Base-by-base conservation (phyloP, 768 basidiomycete species). In the Lactarius evosmus region DNA sequence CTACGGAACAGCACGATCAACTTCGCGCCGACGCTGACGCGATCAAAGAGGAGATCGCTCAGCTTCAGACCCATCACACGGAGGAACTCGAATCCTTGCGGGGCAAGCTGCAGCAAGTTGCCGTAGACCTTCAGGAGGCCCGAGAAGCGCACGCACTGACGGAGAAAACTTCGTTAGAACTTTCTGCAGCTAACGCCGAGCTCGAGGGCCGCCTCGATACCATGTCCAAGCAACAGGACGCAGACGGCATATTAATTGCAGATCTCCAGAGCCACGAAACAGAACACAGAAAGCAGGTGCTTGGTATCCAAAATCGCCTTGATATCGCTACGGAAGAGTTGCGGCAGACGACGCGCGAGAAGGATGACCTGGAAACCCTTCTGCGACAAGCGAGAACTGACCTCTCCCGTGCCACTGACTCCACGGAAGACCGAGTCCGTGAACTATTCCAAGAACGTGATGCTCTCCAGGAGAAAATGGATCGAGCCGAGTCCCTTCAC, bases 101-200 rank as follows among this genome's bases (percentile, higher is more conserved):
- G 33, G 67, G 63, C 36, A 69, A 62, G 25, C 56, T 72, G 25
- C 64, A 65, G 6, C 63, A 62, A 9, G 60, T 67, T 7, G 68
- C 65, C 27, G 56, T 60, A 11, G 67, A 70, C 56, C 51, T 72
- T 29, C 60, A 68, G 51, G 63, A 68, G 29, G 61, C 63, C 29
- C 63, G 58, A 3, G 56, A 60, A 54, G 60, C 68, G 9, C 55
- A 60, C 54, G 66, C 56, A 9, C 49, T 32, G 22, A 70, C 78
- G 46, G 74, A 83, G 27, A 74, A 79, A 29, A 69, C 72, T n/a
- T 65, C 70, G 17, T 65, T 62, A 12, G 68, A 69, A 29, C 22
- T 68, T 22, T 58, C 67, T 17, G 27, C 33, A 14, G 12, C 58
- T 9, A 66, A 67, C 7, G 56, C 34, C 7, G 61, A 62, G n/a